Base-by-base conservation (phyloP, 352 stramenopile genomes). In the Globisporangium radiosum region DNA sequence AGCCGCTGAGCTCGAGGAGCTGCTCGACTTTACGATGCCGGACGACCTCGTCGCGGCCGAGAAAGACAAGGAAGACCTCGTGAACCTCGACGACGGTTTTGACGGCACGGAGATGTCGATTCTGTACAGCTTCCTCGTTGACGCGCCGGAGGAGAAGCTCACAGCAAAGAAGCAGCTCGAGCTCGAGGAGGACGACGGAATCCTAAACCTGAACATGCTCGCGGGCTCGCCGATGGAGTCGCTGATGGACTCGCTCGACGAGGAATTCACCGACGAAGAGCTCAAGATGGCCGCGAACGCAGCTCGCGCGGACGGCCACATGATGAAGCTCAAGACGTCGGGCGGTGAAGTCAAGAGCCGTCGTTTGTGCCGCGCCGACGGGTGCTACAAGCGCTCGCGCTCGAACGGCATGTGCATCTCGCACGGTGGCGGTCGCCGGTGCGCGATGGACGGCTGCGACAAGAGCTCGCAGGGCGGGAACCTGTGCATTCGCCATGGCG, bases 31-130 rank as follows among this genome's bases (percentile, higher is more conserved):
- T 60, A 87, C 78, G 44, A 85, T 91, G 71, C 75, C 78, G 0
- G 69, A 79, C 37, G 82, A 90, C 51, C 8, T 75, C 47, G 74
- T 81, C 45, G 67, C 52, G n/a, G 59, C 66, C 15, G 63, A 74
- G 42, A 88, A 90, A 66, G 78, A 88, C 66, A 90, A 90, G 70
- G 73, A 78, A 54, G 76, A 88, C 66, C 62, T 90, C 36, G 66
- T 87, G 54, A 88, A 90, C 68, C 59, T 90, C 62, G 78, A 91
- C 59, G 78, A 92, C 63, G 85, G 78, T 60, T 92, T 94, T 60
- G 81, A 90, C 68, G 81, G 79, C 33, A 91, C 81, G 44, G 82
- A 94, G 60, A 92, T 94, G 75, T 90, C 82, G 47, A 92, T 94
- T 61, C 57, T 94, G 38, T 94, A 92, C 76, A 90, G 75, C 61